These are phyloP conservation scores for Pleurotus citrinopileatus DNA, from an alignment of 768 basidiomycete species.

Conservation along the genomic window DNA sequence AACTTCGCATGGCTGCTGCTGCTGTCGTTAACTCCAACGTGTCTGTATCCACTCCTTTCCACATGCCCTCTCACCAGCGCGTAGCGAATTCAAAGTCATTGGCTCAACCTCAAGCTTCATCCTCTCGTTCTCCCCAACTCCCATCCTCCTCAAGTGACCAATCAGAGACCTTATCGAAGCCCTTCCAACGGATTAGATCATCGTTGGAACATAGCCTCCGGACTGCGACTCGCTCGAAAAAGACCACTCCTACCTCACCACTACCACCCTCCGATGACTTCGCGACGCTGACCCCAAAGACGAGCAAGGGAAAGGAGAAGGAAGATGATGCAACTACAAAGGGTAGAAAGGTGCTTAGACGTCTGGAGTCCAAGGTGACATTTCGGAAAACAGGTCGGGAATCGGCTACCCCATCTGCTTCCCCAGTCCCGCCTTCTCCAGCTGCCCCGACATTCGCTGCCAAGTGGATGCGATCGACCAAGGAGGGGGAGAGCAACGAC, in stretches of 20 bases:
- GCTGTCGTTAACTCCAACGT: conserved; percentile 35
- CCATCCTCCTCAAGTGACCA: conserved; percentile 27
- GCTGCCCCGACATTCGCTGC: conserved; percentile 14
- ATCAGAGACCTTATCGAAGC: conserved; percentile 42
- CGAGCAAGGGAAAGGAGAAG: conserved; percentile 35
- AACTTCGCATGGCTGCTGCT: conserved; percentile 42
- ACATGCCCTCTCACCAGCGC: conserved; percentile 42
- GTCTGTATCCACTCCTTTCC: conserved; percentile 40
- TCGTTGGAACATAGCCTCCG: conserved; percentile 67
- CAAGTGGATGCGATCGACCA: conserved; percentile 2
- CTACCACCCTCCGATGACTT: conserved; percentile 38
- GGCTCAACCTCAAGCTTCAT: conserved; percentile 33
- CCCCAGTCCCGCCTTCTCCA: conserved; percentile 35
- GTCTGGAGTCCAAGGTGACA: conserved; percentile 47
- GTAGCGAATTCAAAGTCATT: conserved; percentile 27
- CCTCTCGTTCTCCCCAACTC: conserved; percentile 38
- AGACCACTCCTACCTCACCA: conserved; percentile 21
- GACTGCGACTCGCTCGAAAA: conserved; percentile 58
- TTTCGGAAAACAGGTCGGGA: conserved; percentile 44
- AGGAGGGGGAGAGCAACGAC: not conserved
- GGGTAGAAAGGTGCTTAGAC: conserved; percentile 37
- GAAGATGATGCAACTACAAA: conserved; percentile 14
- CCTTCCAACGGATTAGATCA: conserved; percentile 64
- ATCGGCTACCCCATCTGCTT: conserved; percentile 31
- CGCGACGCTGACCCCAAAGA: conserved; percentile 35